Evolutionary conservation across 1,139 yeast species (phyloP).

Genomic region (Lodderomyces orthopsilosis): DNA sequence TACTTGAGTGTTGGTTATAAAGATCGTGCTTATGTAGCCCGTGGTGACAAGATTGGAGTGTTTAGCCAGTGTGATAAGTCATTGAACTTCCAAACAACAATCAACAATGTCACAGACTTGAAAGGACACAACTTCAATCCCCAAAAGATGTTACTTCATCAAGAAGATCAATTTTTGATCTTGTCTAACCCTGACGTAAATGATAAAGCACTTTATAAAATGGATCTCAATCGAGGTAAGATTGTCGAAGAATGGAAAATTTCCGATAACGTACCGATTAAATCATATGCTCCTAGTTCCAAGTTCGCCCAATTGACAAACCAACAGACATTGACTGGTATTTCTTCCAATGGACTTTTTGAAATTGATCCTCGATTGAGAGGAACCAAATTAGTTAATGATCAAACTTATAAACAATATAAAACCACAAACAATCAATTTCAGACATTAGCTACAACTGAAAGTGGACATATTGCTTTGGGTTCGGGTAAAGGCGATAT

Average conservation of each 20-base stretch:
- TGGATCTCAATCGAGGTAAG: slow-evolving; percentile 79
- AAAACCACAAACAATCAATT: slow-evolving; percentile 58
- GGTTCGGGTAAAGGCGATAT: slow-evolving; percentile 77
- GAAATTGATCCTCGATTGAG: slow-evolving; percentile 74
- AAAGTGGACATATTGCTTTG: slow-evolving; percentile 69
- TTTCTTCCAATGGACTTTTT: slow-evolving; percentile 63
- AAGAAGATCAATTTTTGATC: slow-evolving; percentile 66
- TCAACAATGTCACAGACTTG: slow-evolving; percentile 54
- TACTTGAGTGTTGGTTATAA: slow-evolving; percentile 70
- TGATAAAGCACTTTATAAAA: slow-evolving; percentile 48
- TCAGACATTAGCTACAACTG: slow-evolving; percentile 68
- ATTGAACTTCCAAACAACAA: slow-evolving; percentile 66
- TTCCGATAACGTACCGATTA: slow-evolving; percentile 42
- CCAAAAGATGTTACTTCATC: slow-evolving; percentile 67
- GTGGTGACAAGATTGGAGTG: slow-evolving; percentile 80
- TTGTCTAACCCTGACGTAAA: slow-evolving; percentile 51
- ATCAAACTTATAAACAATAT: slow-evolving; percentile 35
- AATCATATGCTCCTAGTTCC: slow-evolving; percentile 61
- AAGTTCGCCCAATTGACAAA: slow-evolving; percentile 72
- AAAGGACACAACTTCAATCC: slow-evolving; percentile 60
- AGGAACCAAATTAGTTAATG: slow-evolving; percentile 52
- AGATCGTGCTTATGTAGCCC: slow-evolving; percentile 72
- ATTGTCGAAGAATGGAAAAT: slow-evolving; percentile 81
- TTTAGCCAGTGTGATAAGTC: slow-evolving; percentile 55
- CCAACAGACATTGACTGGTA: slow-evolving; percentile 73